Base-by-base conservation (phyloP, 441 rosid genomes). In the Jatropha multifida region DNA sequence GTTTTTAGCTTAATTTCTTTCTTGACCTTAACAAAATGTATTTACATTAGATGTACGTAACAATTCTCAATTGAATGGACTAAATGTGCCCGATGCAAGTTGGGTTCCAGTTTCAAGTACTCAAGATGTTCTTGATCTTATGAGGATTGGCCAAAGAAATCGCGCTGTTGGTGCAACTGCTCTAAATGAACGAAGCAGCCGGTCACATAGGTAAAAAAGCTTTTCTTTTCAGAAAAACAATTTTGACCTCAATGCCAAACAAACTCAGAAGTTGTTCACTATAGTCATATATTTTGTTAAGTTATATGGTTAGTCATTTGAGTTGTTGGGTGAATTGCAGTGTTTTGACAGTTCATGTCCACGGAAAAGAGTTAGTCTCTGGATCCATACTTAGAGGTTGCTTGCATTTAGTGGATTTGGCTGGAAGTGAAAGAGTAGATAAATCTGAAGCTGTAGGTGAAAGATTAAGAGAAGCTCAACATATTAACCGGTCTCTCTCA, bases 161-260 rank as follows among this genome's bases (percentile, higher is more conserved):
- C 97, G 98, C 32, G 94, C 97, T 11, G 97, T 94, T 4, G 98
- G 98, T 2, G 96, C 98, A 40, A 94, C 98, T 64, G 98, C 97
- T 77, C 81, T 94, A 63, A 94, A 94, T 70, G 98, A 91, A 78
- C 79, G 98, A 76, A 94, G 98, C 74, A 94, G 98, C 74, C 96
- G 98, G 44, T 94, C 98, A 73, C 98, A 94, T 74, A 91, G 98
- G 97, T 91, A 65, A 2, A 65, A 2, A 15, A 54, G 18, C 37
- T 42, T 72, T 20, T 68, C 51, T 14, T 72, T 37, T 42, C 46
- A 4, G 46, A 42, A 42, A 42, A 42, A 42, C 5, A 42, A 42
- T 5, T 42, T 42, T 4, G 4, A 42, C 46, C 46, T 42, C 7
- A 42, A 42, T 42, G 46, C 9, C 9, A 42, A 32, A 32, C 32